phyloP scores from a whole-genome alignment of 2,329 filamentous ascomycete genomes.

The Botrytis fragariae region DNA sequence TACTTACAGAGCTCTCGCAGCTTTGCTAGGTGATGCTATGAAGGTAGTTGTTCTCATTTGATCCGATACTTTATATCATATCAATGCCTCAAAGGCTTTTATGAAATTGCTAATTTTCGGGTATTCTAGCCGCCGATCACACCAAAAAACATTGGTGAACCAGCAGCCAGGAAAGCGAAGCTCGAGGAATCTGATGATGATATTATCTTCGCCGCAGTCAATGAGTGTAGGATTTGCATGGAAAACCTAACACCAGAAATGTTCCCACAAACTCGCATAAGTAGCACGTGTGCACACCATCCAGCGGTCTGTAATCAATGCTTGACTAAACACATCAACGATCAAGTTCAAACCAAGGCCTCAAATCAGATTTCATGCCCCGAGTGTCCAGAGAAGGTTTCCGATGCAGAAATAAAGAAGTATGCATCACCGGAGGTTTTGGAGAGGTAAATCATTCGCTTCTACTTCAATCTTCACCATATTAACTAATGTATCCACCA shows the following conservation, averaged over 20 bases:
- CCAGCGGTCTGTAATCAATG: background rate
- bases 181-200: background rate
- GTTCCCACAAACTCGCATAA: slow-evolving; percentile 6
- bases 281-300: background rate
- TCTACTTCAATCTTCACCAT: too few relatives aligned
- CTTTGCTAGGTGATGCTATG: background rate
- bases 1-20: background rate
- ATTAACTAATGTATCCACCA: background rate
- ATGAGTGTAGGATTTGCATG: background rate
- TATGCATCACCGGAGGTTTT: slow-evolving; percentile 8
- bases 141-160: background rate
- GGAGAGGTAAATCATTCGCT: background rate
- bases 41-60: background rate
- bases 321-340: background rate
- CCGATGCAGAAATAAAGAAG: background rate
- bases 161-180: background rate
- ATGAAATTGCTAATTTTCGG: background rate
- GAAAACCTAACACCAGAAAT: background rate
- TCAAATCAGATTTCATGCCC: background rate
- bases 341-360: slow-evolving; percentile 1
- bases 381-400: background rate
- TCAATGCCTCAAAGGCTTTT: too few relatives aligned
- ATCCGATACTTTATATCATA: background rate
- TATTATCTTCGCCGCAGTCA: background rate
- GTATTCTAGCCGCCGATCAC: background rate